Conservation (phyloP, 2,329 filamentous ascomycete species). For the Fusarium armeniacum region DNA sequence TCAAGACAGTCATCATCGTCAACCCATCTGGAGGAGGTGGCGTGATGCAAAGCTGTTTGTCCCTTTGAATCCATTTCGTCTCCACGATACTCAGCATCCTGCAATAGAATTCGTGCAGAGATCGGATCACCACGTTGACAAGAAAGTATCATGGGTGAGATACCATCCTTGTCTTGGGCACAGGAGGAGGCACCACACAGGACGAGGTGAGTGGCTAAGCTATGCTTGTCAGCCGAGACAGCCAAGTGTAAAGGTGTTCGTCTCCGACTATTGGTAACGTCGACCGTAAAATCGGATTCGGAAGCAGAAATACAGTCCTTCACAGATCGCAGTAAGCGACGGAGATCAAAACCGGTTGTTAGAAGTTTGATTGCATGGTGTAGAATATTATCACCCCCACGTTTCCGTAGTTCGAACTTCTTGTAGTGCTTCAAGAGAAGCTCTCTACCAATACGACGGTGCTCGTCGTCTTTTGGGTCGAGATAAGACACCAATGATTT, state of each 20-base stretch:
- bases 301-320: background rate
- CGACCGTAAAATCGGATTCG: background rate
- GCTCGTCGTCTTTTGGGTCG: background rate
- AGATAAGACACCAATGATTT: background rate
- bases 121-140: background rate
- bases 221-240: background rate
- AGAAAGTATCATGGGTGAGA: background rate
- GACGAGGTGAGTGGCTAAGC: background rate
- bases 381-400: background rate
- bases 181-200: background rate
- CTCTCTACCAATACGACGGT: background rate
- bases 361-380: background rate
- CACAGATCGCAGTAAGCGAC: accelerated
- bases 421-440: background rate
- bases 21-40: background rate
- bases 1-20: background rate
- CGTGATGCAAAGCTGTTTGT: background rate
- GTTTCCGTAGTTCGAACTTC: background rate
- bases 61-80: background rate
- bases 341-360: background rate
- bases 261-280: background rate
- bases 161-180: background rate
- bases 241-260: background rate
- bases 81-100: background rate
- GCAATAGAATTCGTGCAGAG: background rate